Evolutionary conservation across 257 asterid genomes (phyloP).

Genomic region (Euphrasia confusa): DNA sequence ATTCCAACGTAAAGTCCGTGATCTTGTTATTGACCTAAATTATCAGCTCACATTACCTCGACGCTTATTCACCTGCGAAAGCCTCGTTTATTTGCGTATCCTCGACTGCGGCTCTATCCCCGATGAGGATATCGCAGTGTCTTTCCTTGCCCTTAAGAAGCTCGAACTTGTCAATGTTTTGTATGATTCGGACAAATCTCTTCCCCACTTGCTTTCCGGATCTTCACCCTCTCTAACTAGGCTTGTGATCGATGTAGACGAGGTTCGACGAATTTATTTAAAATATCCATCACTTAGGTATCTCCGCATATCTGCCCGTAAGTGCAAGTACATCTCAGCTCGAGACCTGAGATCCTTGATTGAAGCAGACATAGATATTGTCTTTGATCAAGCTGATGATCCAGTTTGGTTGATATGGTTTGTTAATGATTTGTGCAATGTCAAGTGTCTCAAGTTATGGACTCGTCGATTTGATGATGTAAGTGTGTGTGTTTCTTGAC

Average conservation of each 20-base stretch:
- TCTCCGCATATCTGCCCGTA: background rate
- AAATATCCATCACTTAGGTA: background rate
- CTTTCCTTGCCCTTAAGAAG: conserved; percentile 5
- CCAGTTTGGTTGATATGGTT: background rate
- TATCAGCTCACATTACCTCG: background rate
- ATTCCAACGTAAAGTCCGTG: background rate
- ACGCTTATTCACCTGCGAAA: background rate
- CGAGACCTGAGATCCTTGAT: background rate
- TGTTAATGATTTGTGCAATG: background rate
- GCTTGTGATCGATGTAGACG: background rate
- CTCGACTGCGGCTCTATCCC: background rate
- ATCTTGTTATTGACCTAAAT: background rate
- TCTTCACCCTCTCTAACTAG: conserved; percentile 2
- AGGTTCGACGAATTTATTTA: background rate
- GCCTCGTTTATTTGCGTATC: background rate
- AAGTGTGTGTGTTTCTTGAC: background rate
- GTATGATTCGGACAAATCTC: too few species aligned
- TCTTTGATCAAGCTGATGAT: background rate
- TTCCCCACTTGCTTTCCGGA: conserved; percentile 2
- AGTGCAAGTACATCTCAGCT: background rate
- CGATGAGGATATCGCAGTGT: background rate
- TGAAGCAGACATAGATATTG: background rate
- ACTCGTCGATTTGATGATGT: background rate
- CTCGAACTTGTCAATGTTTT: background rate
- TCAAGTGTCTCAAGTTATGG: background rate